Evolutionary conservation across 2,329 filamentous ascomycete species (phyloP).

Genomic region (Lojkania enalia): DNA sequence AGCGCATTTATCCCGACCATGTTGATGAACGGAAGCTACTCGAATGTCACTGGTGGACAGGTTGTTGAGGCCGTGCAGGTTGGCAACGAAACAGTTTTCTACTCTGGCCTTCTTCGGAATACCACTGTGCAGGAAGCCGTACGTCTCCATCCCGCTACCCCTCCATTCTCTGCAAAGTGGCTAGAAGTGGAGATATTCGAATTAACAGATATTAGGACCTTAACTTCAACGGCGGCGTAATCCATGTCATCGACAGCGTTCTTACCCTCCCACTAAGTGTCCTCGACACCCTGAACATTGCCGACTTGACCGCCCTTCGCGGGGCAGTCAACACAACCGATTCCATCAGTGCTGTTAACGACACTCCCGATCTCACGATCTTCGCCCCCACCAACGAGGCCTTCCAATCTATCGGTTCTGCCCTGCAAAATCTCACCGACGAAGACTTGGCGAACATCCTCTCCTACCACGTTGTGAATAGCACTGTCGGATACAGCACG

Average conservation of each 20-base stretch:
- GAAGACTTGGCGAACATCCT: constrained; percentile 58
- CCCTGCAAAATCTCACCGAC: constrained; percentile 52
- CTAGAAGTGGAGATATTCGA: background rate
- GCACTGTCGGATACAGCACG: constrained; percentile 58
- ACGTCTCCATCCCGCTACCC: constrained; percentile 27
- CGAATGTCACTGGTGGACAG: constrained; percentile 64
- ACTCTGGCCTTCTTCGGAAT: constrained; percentile 56
- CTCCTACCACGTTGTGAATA: constrained; percentile 66
- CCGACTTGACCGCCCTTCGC: constrained; percentile 46
- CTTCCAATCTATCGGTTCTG: constrained; percentile 60
- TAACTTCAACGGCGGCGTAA: constrained; percentile 50
- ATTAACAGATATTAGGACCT: constrained; percentile 36
- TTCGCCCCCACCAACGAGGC: constrained; percentile 66
- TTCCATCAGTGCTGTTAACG: constrained; percentile 48
- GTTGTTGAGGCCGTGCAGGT: constrained; percentile 53
- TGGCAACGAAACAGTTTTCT: constrained; percentile 53
- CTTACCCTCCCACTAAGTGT: constrained; percentile 45
- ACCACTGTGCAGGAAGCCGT: constrained; percentile 56
- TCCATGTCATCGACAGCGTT: constrained; percentile 52
- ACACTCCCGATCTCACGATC: constrained; percentile 59
- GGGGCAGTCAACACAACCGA: constrained; percentile 47
- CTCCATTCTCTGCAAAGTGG: background rate
- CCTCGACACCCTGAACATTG: constrained; percentile 35
- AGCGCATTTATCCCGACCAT: constrained; percentile 54
- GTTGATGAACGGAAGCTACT: constrained; percentile 56